Evolutionary conservation across 2,329 filamentous ascomycete species (phyloP).

Genomic region (Sclerotinia nivalis): DNA sequence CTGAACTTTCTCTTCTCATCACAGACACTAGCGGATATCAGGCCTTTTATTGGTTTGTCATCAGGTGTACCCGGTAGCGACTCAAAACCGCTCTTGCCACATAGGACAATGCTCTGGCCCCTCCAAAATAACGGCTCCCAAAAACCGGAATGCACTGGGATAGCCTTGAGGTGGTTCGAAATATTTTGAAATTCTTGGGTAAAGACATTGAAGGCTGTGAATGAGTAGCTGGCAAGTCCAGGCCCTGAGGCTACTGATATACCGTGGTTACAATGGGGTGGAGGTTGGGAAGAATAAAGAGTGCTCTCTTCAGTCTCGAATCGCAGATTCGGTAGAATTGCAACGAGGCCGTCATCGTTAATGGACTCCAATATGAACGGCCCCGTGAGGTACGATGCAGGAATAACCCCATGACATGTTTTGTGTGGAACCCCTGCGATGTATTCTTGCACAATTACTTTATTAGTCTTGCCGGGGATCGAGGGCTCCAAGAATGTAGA

Average conservation of each 20-base stretch:
- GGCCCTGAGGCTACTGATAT: background rate
- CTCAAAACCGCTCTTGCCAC: background rate
- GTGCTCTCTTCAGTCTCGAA: background rate
- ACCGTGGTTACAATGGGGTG: background rate
- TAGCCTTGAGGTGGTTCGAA: constrained; percentile 8
- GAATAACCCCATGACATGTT: background rate
- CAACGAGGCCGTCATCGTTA: constrained; percentile 3
- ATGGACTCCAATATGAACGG: background rate
- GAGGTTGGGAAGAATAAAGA: background rate
- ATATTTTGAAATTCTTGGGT: constrained; percentile 20
- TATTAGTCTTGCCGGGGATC: too few relatives aligned
- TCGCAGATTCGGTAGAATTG: background rate
- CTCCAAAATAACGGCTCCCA: background rate
- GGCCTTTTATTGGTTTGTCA: background rate
- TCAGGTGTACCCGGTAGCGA: background rate
- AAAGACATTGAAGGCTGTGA: constrained; percentile 27
- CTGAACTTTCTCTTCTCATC: background rate
- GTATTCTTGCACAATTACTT: background rate
- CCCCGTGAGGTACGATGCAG: background rate
- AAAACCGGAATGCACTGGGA: background rate
- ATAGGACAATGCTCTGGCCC: background rate
- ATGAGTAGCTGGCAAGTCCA: background rate
- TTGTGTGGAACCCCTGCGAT: background rate
- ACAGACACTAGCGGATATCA: background rate
- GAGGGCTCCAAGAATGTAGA: background rate